Conservation (phyloP, 106 monocot species). For the Chionographis japonica region DNA sequence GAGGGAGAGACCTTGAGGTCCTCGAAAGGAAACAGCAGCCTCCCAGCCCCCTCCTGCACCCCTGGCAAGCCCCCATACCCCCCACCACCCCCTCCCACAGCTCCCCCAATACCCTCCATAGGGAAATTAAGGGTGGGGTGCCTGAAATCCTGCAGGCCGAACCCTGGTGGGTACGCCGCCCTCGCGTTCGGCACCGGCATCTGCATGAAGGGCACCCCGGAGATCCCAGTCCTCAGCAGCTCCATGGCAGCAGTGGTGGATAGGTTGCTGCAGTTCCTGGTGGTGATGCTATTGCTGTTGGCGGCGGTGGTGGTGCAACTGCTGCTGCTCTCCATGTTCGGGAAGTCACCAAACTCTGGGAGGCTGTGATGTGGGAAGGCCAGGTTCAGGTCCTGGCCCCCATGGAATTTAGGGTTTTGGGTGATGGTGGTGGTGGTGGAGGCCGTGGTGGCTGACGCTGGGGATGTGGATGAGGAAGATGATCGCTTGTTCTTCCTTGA, state of each 20-base stretch:
- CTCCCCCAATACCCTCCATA: slow-evolving; percentile 17
- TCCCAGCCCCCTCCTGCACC: slow-evolving; percentile 22
- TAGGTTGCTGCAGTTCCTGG: neutral
- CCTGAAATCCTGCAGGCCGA: slow-evolving; percentile 55
- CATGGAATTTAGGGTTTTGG: slow-evolving; percentile 41
- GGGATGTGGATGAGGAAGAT: slow-evolving; percentile 19
- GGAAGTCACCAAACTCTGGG: slow-evolving; percentile 18
- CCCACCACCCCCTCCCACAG: slow-evolving; percentile 4
- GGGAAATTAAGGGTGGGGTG: slow-evolving; percentile 32
- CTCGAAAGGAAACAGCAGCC: slow-evolving; percentile 55
- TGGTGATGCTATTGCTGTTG: slow-evolving; percentile 1
- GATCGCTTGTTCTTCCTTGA: slow-evolving; percentile 68
- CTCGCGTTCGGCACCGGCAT: slow-evolving; percentile 24
- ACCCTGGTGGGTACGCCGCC: slow-evolving; percentile 36
- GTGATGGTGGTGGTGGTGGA: neutral
- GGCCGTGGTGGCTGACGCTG: slow-evolving; percentile 8
- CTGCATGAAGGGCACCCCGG: slow-evolving; percentile 32
- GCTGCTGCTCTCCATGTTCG: slow-evolving; percentile 30
- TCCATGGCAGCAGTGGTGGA: slow-evolving; percentile 55
- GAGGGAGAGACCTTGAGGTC: slow-evolving; percentile 31
- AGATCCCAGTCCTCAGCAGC: slow-evolving; percentile 43
- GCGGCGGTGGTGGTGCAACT: neutral
- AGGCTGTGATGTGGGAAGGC: slow-evolving; percentile 29
- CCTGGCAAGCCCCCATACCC: slow-evolving; percentile 13
- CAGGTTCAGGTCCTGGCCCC: slow-evolving; percentile 43